Percentiles rank a stretch among this genome's conserved stretches.
phyloP scores from a whole-genome alignment of 2,329 filamentous ascomycete species.

The Hymenoscyphus occultus region DNA sequence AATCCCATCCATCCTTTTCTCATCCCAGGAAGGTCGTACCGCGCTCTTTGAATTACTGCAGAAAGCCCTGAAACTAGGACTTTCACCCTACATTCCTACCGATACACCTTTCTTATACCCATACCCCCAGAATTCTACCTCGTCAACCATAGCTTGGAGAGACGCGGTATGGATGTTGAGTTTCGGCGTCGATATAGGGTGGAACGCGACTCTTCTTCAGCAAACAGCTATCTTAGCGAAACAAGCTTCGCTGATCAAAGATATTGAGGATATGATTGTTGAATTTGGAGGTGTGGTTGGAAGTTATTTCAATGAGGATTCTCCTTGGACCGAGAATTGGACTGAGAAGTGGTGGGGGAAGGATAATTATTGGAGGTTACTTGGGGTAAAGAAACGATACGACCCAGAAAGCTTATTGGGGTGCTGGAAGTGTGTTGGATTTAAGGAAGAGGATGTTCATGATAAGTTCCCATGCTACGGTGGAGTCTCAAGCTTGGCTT shows the following conservation, averaged over 20 bases:
- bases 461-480: background rate
- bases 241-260: background rate
- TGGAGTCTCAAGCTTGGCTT: background rate
- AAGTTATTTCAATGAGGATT: constrained; percentile 24
- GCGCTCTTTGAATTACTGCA: background rate
- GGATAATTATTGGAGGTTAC: constrained; percentile 21
- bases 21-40: background rate
- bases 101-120: constrained; percentile 20
- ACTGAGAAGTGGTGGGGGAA: constrained; percentile 19
- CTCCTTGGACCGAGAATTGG: constrained; percentile 22
- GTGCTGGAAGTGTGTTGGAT: constrained; percentile 7
- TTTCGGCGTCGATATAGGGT: constrained; percentile 10
- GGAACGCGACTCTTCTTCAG: constrained; percentile 16
- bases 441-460: background rate
- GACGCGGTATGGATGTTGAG: constrained; percentile 19
- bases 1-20: background rate
- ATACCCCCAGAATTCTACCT: constrained; percentile 19
- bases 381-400: constrained; percentile 8
- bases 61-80: background rate
- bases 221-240: constrained; percentile 10
- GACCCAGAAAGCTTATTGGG: background rate
- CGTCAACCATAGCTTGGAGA: constrained; percentile 21
- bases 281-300: constrained; percentile 4
- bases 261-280: constrained; percentile 1
- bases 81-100: constrained; percentile 18